These are phyloP conservation scores for Sarocladium kiliense DNA, from an alignment of 2,329 filamentous ascomycete species.

Conservation along the genomic window DNA sequence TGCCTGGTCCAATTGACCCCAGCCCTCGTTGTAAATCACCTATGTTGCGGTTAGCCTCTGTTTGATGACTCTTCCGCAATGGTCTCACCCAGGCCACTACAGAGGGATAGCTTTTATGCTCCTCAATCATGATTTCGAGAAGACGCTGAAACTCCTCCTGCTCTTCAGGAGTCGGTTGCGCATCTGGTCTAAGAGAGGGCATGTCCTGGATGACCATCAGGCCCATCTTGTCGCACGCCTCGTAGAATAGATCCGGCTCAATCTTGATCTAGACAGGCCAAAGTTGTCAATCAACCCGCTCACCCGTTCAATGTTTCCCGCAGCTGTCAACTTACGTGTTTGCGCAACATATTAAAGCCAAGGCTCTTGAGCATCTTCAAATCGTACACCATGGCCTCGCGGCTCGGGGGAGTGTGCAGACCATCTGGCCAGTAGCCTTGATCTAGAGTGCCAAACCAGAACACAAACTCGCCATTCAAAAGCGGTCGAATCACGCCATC, in stretches of 20 bases:
- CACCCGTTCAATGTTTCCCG: too few species aligned
- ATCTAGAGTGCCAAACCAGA: slow-evolving; percentile 63
- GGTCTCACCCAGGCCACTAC: slow-evolving; percentile 56
- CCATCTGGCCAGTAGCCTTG: slow-evolving; percentile 71
- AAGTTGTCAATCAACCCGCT: neutral
- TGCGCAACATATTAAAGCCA: slow-evolving; percentile 66
- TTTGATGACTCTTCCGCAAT: neutral
- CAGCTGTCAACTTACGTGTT: slow-evolving; percentile 48
- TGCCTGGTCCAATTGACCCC: slow-evolving; percentile 52
- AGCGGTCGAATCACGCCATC: slow-evolving; percentile 56
- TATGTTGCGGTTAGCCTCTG: slow-evolving; percentile 13
- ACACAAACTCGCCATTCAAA: slow-evolving; percentile 64
- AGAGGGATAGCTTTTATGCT: slow-evolving; percentile 59
- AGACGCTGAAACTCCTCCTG: slow-evolving; percentile 63
- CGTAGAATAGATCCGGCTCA: slow-evolving; percentile 62
- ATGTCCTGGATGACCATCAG: slow-evolving; percentile 68
- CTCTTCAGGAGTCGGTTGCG: slow-evolving; percentile 37
- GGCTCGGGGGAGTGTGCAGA: slow-evolving; percentile 57
- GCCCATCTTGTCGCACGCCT: slow-evolving; percentile 61
- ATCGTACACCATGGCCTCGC: slow-evolving; percentile 64
- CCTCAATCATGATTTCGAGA: slow-evolving; percentile 54
- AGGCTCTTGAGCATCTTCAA: slow-evolving; percentile 58
- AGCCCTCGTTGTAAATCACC: slow-evolving; percentile 69
- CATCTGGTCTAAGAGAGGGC: slow-evolving; percentile 48
- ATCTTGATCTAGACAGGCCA: slow-evolving; percentile 53